These are phyloP conservation scores for Geoglossum cookeanum DNA, from an alignment of 2,329 filamentous ascomycete species.

Conservation along the genomic window DNA sequence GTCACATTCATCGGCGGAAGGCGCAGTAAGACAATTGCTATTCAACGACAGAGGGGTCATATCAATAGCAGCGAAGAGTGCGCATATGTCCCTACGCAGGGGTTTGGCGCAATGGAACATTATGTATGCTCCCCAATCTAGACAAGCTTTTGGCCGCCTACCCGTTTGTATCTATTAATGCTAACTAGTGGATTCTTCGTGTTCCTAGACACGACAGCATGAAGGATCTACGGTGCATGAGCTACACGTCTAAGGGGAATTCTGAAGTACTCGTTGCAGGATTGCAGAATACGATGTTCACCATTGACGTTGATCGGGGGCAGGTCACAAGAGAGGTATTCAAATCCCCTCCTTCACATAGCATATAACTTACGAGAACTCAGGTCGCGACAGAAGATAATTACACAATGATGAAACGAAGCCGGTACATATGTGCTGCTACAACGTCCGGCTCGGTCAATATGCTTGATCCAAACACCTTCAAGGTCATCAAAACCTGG, in stretches of 20 bases:
- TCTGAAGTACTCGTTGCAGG: slow-evolving; percentile 75
- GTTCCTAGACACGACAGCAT: slow-evolving; percentile 47
- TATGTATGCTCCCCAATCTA: slow-evolving; percentile 29
- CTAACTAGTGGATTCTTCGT: slow-evolving; percentile 1
- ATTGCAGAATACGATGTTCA: slow-evolving; percentile 70
- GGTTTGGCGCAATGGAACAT: slow-evolving; percentile 82
- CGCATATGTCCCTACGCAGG: slow-evolving; percentile 74
- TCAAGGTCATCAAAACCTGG: slow-evolving; percentile 69
- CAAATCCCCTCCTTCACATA: not conserved
- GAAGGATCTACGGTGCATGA: slow-evolving; percentile 83
- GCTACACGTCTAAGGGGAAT: slow-evolving; percentile 72
- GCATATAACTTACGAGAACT: slow-evolving; percentile 10
- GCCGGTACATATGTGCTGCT: slow-evolving; percentile 78
- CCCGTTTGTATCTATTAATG: not conserved
- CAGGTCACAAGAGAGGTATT: slow-evolving; percentile 46
- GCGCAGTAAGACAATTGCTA: slow-evolving; percentile 68
- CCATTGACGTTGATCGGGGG: slow-evolving; percentile 51
- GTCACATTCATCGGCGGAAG: slow-evolving; percentile 54
- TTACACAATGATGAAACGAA: slow-evolving; percentile 82
- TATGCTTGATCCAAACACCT: slow-evolving; percentile 62
- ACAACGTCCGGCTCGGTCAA: slow-evolving; percentile 68
- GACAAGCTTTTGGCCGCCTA: not conserved
- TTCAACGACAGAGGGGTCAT: slow-evolving; percentile 85
- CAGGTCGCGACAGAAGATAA: slow-evolving; percentile 52
- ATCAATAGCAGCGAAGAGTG: slow-evolving; percentile 59